These are phyloP conservation scores for Staphylotrichum longicolle DNA, from an alignment of 495 filamentous ascomycete species.

Conservation along the genomic window DNA sequence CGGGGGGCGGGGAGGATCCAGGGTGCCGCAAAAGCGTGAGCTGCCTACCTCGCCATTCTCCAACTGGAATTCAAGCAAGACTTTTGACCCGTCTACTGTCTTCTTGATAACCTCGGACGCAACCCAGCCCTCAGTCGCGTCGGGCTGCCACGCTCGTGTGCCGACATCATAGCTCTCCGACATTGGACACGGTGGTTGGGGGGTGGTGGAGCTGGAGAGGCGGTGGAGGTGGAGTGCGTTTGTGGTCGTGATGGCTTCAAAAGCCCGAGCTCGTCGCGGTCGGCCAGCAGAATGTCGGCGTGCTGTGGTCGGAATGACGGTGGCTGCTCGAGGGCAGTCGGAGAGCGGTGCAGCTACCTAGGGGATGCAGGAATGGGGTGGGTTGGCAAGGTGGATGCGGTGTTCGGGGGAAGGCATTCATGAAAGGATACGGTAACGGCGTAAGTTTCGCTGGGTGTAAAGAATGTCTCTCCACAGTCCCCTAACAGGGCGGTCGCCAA, in stretches of 20 bases:
- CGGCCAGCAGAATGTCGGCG: conserved; percentile 15
- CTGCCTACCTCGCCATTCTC: conserved; percentile 85
- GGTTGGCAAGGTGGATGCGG: conserved; percentile 10
- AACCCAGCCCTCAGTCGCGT: conserved; percentile 92
- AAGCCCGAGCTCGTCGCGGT: conserved; percentile 29
- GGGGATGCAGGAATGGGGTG: conserved; percentile 6
- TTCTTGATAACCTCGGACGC: conserved; percentile 93
- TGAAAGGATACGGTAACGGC: conserved; percentile 18
- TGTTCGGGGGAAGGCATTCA: conserved; percentile 20
- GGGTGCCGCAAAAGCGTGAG: conserved; percentile 16
- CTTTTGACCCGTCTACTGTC: conserved; percentile 77
- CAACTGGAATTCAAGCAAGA: conserved; percentile 78
- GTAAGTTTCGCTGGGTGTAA: conserved; percentile 17
- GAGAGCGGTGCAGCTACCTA: conserved; percentile 9
- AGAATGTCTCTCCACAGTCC: not conserved
- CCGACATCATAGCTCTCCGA: conserved; percentile 96
- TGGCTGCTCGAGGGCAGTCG: conserved; percentile 17
- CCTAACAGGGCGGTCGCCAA: not conserved
- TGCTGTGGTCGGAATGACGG: conserved; percentile 8
- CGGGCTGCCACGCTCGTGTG: conserved; percentile 97
- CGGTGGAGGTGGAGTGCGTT: conserved; percentile 18
- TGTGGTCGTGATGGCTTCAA: conserved; percentile 27
- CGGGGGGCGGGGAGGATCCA: not conserved
- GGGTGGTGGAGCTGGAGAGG: conserved; percentile 15
- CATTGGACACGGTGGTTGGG: conserved; percentile 54